Conservation (phyloP, 176 grass and related monocot genomes). For the Saccharum officinarum region DNA sequence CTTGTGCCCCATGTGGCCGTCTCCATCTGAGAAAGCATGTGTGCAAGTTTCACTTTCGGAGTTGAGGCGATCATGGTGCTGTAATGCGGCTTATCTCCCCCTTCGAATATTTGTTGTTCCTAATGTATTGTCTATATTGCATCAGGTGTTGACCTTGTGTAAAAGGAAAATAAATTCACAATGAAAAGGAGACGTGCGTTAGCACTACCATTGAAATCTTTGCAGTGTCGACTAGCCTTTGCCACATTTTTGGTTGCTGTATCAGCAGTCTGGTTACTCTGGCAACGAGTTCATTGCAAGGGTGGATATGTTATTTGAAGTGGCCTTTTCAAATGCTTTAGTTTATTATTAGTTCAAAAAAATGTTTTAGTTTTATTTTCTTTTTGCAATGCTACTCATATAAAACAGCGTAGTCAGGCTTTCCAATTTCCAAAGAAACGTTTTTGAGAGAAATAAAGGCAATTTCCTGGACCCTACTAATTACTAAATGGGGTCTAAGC, state of each 20-base stretch:
- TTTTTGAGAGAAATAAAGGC: too few relatives aligned
- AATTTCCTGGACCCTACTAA: too few relatives aligned
- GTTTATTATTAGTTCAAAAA: too few relatives aligned
- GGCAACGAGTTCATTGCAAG: background rate
- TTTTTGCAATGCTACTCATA: too few relatives aligned
- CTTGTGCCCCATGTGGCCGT: constrained; percentile 15
- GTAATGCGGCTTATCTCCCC: constrained; percentile 5
- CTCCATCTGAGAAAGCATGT: background rate
- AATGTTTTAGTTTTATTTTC: too few relatives aligned
- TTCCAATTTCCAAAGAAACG: too few relatives aligned
- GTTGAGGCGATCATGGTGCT: constrained; percentile 17
- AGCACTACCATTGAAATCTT: background rate
- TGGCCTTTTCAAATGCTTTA: background rate
- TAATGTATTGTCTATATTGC: background rate
- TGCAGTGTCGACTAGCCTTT: background rate
- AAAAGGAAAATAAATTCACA: background rate
- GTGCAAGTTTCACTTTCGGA: constrained; percentile 20
- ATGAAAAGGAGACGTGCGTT: background rate
- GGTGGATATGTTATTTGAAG: background rate
- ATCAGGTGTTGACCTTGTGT: background rate
- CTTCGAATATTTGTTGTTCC: background rate
- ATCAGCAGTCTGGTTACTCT: background rate
- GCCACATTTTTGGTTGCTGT: background rate
- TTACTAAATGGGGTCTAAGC: too few relatives aligned
- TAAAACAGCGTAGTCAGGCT: too few relatives aligned